Evolutionary conservation across 768 basidiomycete species (phyloP).

Genomic region (Mycena albidolilacea): DNA sequence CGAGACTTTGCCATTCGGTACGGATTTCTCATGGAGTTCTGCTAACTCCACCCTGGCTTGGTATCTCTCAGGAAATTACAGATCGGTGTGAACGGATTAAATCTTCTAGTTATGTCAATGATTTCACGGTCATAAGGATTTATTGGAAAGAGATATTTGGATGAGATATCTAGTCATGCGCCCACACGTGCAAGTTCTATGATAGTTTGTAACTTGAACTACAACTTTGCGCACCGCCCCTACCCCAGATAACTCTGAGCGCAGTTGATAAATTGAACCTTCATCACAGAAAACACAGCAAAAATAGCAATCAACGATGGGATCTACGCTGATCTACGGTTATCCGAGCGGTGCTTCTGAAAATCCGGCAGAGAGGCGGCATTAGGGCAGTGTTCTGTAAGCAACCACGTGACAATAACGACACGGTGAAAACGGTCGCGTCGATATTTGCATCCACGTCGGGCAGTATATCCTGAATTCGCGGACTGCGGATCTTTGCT

Average conservation of each 20-base stretch:
- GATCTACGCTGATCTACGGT: slow-evolving; percentile 8
- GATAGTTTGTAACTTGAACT: background rate
- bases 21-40: too few relatives aligned
- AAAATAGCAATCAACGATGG: background rate
- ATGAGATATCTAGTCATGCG: background rate
- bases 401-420: background rate
- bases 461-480: background rate
- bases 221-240: background rate
- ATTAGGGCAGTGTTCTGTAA: background rate
- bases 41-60: too few relatives aligned
- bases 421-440: background rate
- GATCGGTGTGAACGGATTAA: too few relatives aligned
- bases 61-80: too few relatives aligned
- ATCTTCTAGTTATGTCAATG: background rate
- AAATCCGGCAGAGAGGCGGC: slow-evolving; percentile 3
- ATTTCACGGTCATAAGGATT: background rate
- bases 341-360: background rate
- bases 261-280: background rate
- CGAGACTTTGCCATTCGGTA: too few relatives aligned
- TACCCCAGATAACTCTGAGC: background rate
- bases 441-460: background rate
- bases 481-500: slow-evolving; percentile 5
- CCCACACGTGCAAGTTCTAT: background rate
- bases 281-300: background rate
- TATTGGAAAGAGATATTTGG: background rate